These are phyloP conservation scores for Solanum bulbocastanum DNA, from an alignment of 257 asterid species.

Conservation along the genomic window DNA sequence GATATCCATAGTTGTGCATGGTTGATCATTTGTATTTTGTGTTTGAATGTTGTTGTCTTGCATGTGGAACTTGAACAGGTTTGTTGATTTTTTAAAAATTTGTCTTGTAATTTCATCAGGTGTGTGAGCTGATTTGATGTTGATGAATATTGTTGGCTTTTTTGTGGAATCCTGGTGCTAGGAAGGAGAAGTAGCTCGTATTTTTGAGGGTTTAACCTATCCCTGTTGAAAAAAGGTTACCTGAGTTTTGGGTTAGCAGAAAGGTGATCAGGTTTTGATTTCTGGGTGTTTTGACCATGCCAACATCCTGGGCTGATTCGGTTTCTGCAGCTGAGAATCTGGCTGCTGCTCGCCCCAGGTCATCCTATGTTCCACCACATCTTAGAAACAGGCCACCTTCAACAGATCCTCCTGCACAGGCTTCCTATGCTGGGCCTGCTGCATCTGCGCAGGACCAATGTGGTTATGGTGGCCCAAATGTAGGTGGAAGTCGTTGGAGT, in stretches of 20 bases:
- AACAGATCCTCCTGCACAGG: conserved; percentile 30
- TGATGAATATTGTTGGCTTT: conserved; percentile 18
- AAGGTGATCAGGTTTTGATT: conserved; percentile 3
- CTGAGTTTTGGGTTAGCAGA: conserved; percentile 10
- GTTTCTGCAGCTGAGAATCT: conserved; percentile 40
- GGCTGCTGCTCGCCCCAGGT: conserved; percentile 28
- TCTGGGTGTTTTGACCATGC: conserved; percentile 41
- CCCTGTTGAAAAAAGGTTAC: conserved; percentile 4
- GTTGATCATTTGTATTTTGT: neutral
- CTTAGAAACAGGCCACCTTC: conserved; percentile 69
- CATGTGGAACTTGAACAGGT: neutral
- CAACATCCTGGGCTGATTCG: conserved; percentile 82
- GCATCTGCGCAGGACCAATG: conserved; percentile 24
- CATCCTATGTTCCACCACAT: conserved; percentile 82
- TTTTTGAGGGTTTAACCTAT: conserved; percentile 11
- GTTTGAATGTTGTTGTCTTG: neutral
- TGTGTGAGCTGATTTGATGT: conserved; percentile 14
- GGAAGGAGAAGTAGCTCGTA: neutral
- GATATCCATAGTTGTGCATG: neutral
- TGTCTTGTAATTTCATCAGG: neutral
- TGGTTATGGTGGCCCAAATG: conserved; percentile 27
- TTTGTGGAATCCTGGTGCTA: neutral
- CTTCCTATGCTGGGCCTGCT: conserved; percentile 31
- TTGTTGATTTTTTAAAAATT: neutral
- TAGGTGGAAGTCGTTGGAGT: conserved; percentile 27